A percentile compares a stretch with the other conserved stretches of the same genome.
Conservation (phyloP, 805 yeast species). For the Metschnikowia continentalis region DNA sequence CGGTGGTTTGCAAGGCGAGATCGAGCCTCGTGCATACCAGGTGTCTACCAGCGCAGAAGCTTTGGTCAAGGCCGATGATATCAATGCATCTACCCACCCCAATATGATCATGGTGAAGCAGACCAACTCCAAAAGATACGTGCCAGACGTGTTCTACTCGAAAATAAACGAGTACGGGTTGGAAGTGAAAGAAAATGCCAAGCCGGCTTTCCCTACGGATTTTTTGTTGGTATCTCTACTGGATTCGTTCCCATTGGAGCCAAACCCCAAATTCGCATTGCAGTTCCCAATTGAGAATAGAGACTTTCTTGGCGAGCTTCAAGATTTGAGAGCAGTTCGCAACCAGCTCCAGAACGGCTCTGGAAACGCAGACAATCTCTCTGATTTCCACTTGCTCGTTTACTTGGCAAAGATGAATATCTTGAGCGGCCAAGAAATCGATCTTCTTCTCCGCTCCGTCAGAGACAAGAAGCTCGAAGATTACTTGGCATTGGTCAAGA, state of each 20-base stretch:
- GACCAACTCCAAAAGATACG: conserved; percentile 71
- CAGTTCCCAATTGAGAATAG: conserved; percentile 79
- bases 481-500: conserved; percentile 49
- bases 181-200: conserved; percentile 69
- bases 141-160: conserved; percentile 89
- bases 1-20: conserved; percentile 85
- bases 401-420: conserved; percentile 57
- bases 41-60: conserved; percentile 87
- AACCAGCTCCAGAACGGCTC: conserved; percentile 42
- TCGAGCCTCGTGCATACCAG: conserved; percentile 88
- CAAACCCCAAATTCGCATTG: conserved; percentile 48
- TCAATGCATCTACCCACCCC: conserved; percentile 87
- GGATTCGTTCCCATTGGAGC: conserved; percentile 83
- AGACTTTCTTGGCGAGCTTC: conserved; percentile 67
- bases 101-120: conserved; percentile 77
- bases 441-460: conserved; percentile 47
- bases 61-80: conserved; percentile 77
- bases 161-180: conserved; percentile 83
- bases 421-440: conserved; percentile 52
- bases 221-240: conserved; percentile 73
- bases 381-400: conserved; percentile 75
- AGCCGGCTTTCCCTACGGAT: conserved; percentile 28
- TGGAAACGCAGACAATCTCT: conserved; percentile 31
- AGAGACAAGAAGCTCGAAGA: conserved; percentile 38
- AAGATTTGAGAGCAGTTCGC: conserved; percentile 55